These are phyloP conservation scores for Punctularia strigosozonata DNA, from an alignment of 768 basidiomycete species.

Conservation along the genomic window DNA sequence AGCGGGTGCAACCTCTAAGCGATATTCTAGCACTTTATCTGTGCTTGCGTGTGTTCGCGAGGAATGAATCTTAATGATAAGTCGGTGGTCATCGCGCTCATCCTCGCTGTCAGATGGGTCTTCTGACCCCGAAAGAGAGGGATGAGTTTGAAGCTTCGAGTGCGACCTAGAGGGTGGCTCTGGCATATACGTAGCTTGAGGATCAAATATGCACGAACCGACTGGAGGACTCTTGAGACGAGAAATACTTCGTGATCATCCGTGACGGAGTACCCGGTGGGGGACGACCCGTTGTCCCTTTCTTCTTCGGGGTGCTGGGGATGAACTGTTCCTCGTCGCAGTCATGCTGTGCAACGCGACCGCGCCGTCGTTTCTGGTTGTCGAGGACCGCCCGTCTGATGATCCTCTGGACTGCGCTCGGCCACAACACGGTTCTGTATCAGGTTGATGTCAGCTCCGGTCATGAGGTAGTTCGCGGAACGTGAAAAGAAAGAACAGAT, in stretches of 20 bases:
- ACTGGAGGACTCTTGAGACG: no score
- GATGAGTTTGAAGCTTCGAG: conserved; percentile 25
- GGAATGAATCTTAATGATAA: conserved; percentile 58
- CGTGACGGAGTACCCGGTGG: conserved; percentile 31
- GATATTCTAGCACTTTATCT: conserved; percentile 65
- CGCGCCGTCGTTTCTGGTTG: conserved; percentile 17
- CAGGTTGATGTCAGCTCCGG: no score
- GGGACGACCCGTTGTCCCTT: conserved; percentile 12
- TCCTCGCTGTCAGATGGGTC: conserved; percentile 9
- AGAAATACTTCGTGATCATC: conserved; percentile 45
- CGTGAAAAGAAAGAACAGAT: no score
- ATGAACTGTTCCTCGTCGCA: no score
- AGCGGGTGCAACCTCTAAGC: conserved; percentile 62
- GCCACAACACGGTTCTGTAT: conserved; percentile 79
- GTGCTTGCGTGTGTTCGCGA: conserved; percentile 58
- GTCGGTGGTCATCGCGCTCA: conserved; percentile 24
- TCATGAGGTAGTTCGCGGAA: no score
- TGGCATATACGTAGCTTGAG: no score
- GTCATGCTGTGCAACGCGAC: no score
- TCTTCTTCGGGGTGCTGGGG: conserved; percentile 30
- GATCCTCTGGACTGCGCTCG: conserved; percentile 55
- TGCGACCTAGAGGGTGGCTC: no score
- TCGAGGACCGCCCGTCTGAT: conserved; percentile 54
- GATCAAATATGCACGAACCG: no score
- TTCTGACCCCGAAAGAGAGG: conserved; percentile 7